These are phyloP conservation scores for Rhodotorula babjevae DNA, from an alignment of 768 basidiomycete species.

Conservation along the genomic window DNA sequence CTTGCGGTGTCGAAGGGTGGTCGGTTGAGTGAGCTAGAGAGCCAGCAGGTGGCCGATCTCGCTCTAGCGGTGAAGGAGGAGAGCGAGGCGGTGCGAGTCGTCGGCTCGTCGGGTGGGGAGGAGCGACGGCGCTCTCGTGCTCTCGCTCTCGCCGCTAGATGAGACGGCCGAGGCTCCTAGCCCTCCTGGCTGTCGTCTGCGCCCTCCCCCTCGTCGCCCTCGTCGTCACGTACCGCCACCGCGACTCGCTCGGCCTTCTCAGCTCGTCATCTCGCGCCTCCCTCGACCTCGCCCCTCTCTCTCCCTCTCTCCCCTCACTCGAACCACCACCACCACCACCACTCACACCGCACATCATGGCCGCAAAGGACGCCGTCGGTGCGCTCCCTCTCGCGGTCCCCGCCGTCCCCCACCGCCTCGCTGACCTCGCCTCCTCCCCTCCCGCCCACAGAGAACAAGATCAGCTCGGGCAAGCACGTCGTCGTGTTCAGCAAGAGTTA, in stretches of 20 bases:
- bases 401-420: too few relatives aligned
- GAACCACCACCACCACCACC: not conserved
- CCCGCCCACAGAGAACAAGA: slow-evolving; percentile 8
- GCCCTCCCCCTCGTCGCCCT: not conserved
- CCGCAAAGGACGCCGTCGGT: slow-evolving; percentile 5
- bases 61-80: too few relatives aligned
- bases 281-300: not conserved
- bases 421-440: too few relatives aligned
- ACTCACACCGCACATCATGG: slow-evolving; percentile 6
- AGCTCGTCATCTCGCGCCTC: not conserved
- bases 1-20: too few relatives aligned
- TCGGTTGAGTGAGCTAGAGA: too few relatives aligned
- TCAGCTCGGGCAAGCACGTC: not conserved
- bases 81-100: too few relatives aligned
- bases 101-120: too few relatives aligned
- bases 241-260: not conserved
- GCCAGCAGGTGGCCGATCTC: too few relatives aligned
- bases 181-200: not conserved
- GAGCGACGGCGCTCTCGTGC: too few relatives aligned
- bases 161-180: not conserved
- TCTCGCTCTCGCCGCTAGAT: too few relatives aligned
- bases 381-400: too few relatives aligned
- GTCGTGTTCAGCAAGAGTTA: slow-evolving; percentile 33
- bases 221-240: not conserved
- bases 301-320: not conserved